phyloP scores from a whole-genome alignment of 75 land plant genomes.

The Sequoia sempervirens region DNA sequence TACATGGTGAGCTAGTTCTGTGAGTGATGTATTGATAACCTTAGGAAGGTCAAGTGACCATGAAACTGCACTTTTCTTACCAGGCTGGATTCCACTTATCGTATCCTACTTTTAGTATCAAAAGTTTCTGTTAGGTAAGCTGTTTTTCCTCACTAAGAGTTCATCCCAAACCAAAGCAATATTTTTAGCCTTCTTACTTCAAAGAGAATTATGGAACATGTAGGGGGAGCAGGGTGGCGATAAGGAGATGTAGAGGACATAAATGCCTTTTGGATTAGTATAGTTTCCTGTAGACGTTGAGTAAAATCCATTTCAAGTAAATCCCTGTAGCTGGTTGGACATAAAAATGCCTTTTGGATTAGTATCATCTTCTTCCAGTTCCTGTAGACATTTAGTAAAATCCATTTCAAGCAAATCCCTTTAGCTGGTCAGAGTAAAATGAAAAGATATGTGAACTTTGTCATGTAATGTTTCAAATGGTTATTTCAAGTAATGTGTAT shows the following conservation, averaged over 20 bases:
- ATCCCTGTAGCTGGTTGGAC: too few species aligned
- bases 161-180: background rate
- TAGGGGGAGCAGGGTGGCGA: too few species aligned
- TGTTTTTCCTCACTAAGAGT: background rate
- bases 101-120: background rate
- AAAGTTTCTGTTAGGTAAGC: background rate
- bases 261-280: too few species aligned
- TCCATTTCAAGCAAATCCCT: background rate
- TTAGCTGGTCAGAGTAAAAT: background rate
- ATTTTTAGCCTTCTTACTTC: background rate
- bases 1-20: background rate
- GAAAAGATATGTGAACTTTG: background rate
- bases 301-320: too few species aligned
- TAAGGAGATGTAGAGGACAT: too few species aligned
- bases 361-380: background rate
- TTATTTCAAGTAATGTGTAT: background rate
- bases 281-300: too few species aligned
- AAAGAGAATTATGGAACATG: background rate
- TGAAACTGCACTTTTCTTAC: too few species aligned
- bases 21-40: background rate
- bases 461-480: background rate
- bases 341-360: background rate
- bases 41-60: background rate
- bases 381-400: background rate
- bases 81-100: background rate